phyloP scores from a whole-genome alignment of 2,329 filamentous ascomycete species.

The Coniochaeta prunicola region DNA sequence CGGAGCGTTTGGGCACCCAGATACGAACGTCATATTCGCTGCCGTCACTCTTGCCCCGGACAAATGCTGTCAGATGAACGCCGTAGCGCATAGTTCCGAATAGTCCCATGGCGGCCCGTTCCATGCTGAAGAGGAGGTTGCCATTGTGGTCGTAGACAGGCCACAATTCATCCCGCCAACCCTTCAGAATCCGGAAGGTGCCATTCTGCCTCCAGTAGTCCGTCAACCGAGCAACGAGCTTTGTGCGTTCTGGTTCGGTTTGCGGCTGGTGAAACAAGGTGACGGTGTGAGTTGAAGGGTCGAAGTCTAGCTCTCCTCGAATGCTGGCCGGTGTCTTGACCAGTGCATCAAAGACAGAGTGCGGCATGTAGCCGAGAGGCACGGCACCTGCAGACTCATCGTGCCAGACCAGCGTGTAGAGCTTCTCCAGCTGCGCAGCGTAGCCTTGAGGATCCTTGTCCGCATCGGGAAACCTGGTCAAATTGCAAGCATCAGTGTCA shows the following conservation, averaged over 20 bases:
- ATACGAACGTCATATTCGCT: slow-evolving; percentile 56
- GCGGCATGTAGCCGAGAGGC: slow-evolving; percentile 56
- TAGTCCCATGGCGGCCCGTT: slow-evolving; percentile 66
- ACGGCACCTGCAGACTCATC: slow-evolving; percentile 52
- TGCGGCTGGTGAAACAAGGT: slow-evolving; percentile 48
- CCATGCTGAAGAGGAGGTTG: slow-evolving; percentile 64
- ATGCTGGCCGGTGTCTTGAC: slow-evolving; percentile 37
- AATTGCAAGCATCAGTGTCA: not conserved
- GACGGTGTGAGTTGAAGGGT: slow-evolving; percentile 53
- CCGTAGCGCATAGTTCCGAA: slow-evolving; percentile 75
- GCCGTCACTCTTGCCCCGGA: slow-evolving; percentile 34
- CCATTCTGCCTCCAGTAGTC: slow-evolving; percentile 61
- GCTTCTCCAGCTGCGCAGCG: slow-evolving; percentile 45
- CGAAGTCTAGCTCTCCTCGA: slow-evolving; percentile 53
- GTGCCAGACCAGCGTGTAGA: slow-evolving; percentile 61
- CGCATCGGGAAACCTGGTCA: slow-evolving; percentile 69
- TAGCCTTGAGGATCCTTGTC: slow-evolving; percentile 51
- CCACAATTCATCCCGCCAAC: slow-evolving; percentile 78
- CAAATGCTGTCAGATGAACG: slow-evolving; percentile 73
- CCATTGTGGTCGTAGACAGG: slow-evolving; percentile 63
- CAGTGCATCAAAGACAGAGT: slow-evolving; percentile 42
- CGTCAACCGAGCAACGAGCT: slow-evolving; percentile 47
- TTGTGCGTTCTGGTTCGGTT: slow-evolving; percentile 57
- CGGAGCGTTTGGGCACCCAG: slow-evolving; percentile 76
- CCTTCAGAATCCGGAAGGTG: slow-evolving; percentile 65